phyloP scores from a whole-genome alignment of 345 rosid genomes.

The Melaleuca alternifolia region DNA sequence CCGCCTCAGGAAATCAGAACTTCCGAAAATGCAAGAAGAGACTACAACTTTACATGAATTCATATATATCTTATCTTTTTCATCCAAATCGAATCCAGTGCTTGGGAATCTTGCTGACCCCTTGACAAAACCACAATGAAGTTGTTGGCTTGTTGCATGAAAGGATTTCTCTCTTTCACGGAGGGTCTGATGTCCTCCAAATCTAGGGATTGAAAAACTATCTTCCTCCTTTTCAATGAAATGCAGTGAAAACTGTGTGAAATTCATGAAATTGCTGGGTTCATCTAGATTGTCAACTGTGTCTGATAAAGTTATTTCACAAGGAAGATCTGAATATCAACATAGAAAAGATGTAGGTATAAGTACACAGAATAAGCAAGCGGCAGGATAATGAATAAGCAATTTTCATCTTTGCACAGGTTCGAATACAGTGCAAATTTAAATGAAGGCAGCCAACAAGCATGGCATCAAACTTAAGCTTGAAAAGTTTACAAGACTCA shows the following conservation, averaged over 20 bases:
- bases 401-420: neutral
- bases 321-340: constrained; percentile 53
- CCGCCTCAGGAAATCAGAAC: constrained; percentile 84
- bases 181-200: constrained; percentile 83
- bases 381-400: neutral
- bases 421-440: neutral
- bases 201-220: constrained; percentile 31
- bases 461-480: neutral
- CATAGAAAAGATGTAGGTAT: neutral
- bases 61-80: constrained; percentile 60
- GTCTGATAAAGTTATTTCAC: constrained; percentile 41
- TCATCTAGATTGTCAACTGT: constrained; percentile 42
- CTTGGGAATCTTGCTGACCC: constrained; percentile 34
- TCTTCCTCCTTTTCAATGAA: constrained; percentile 38
- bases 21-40: constrained; percentile 93
- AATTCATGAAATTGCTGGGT: constrained; percentile 39
- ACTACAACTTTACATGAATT: constrained; percentile 59
- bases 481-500: neutral
- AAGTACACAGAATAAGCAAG: neutral
- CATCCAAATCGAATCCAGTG: constrained; percentile 58
- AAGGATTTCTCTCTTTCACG: constrained; percentile 68
- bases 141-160: constrained; percentile 47
- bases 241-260: constrained; percentile 41
- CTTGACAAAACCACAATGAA: constrained; percentile 84
- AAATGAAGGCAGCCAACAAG: neutral